These are phyloP conservation scores for Diaporthe vaccinii DNA, from an alignment of 2,329 filamentous ascomycete species.

Conservation along the genomic window DNA sequence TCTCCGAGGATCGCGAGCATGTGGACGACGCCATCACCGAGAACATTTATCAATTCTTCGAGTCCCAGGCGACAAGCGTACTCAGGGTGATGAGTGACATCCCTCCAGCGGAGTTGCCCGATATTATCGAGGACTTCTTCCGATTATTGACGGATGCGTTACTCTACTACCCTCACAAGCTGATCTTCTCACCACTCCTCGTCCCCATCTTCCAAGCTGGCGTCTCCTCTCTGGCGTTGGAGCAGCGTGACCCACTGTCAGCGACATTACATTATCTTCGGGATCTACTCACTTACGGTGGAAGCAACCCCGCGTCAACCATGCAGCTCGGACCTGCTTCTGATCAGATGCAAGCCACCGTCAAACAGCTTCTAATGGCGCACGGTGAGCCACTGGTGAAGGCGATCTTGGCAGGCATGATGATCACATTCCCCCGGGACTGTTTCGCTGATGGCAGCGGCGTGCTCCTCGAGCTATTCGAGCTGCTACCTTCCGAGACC, in stretches of 20 bases:
- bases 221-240: conserved; percentile 85
- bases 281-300: conserved; percentile 90
- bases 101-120: conserved; percentile 79
- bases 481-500: conserved; percentile 85
- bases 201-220: conserved; percentile 88
- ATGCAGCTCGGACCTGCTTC: conserved; percentile 71
- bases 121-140: conserved; percentile 97
- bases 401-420: conserved; percentile 95
- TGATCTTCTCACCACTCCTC: conserved; percentile 84
- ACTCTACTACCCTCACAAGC: conserved; percentile 89
- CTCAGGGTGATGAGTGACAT: conserved; percentile 90
- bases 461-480: conserved; percentile 90
- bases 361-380: conserved; percentile 77
- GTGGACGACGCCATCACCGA: conserved; percentile 86
- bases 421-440: conserved; percentile 97
- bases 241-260: conserved; percentile 91
- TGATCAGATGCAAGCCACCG: conserved; percentile 77
- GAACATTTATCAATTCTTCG: conserved; percentile 94
- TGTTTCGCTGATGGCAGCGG: conserved; percentile 96
- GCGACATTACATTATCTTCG: conserved; percentile 94
- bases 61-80: conserved; percentile 91
- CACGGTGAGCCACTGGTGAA: conserved; percentile 87
- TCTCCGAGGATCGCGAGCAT: conserved; percentile 89
- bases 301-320: conserved; percentile 76
- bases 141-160: conserved; percentile 91